Base-by-base conservation (phyloP, 2,329 filamentous ascomycete genomes). In the Aureobasidium vineae region DNA sequence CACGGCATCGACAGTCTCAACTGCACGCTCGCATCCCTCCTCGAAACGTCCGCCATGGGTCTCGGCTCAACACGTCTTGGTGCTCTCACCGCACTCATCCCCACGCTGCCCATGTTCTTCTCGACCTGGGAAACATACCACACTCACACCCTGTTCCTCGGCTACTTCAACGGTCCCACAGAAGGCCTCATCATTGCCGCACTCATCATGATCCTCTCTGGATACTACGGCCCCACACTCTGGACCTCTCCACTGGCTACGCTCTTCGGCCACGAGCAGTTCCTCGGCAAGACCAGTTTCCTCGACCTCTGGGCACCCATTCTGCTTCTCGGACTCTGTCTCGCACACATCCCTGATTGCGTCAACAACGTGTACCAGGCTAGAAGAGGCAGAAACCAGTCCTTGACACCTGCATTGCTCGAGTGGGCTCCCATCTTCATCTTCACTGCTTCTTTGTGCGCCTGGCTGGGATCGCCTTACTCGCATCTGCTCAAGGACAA, bases 101-200 rank as follows among this genome's bases (percentile, higher is more conserved):
- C 95, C 1, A 96, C 92, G 72, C 81, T 99, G 52, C 91, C 95
- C 68, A 99, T 99, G 95, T 99, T 97, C 83, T 97, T 99, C 80
- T 97, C 94, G 3, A 99, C 95, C 1, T 99, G 95, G 95, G 95
- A 99, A 80, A 99, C 95, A 0, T 99, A 97, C 77, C 95, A 99
- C 79, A 97, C 95, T 5, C 95, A 99, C 77, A 98, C 95, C 0
- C 82, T 99, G 6, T 99, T 97, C 78, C 87, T 99, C 15, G 95
- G 95, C 65, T 92, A 94, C 76, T 90, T 99, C 85, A 99, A 99
- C 77, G 95, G 95, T 0, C 95, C 95, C 1, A 99, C 95, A 40
- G 95, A 99, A 81, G 95, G 95, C 23, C 82, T 99, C 40, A 88
- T 98, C 63, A 88, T 99, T 70, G 95, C 93, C 31, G 93, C 91